These are phyloP conservation scores for Arthroderma uncinatum DNA, from an alignment of 2,329 filamentous ascomycete species.

Conservation along the genomic window DNA sequence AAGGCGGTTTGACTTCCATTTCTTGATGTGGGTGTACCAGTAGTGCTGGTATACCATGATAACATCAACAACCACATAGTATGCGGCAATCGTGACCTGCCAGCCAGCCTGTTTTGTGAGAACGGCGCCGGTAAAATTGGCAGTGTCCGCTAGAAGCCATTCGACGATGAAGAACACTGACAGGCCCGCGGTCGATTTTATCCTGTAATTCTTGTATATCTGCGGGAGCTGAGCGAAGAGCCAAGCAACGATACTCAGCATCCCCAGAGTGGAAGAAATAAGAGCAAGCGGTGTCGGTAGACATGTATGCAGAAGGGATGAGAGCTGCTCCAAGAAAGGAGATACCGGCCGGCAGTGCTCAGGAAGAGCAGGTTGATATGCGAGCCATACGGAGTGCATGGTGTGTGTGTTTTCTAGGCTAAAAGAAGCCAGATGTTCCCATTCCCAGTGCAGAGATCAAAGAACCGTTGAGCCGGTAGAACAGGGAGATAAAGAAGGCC, in stretches of 20 bases:
- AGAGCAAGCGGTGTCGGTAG: conserved; percentile 53
- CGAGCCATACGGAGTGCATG: conserved; percentile 25
- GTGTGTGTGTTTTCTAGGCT: conserved; percentile 1
- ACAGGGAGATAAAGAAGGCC: too few species aligned
- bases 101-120: conserved; percentile 55
- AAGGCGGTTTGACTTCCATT: conserved; percentile 33
- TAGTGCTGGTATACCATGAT: conserved; percentile 52
- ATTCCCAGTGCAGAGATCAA: not conserved
- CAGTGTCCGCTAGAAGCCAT: conserved; percentile 54
- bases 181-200: conserved; percentile 53
- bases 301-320: conserved; percentile 50
- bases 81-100: conserved; percentile 54
- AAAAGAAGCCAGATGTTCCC: not conserved
- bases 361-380: conserved; percentile 35
- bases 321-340: conserved; percentile 46
- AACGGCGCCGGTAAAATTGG: conserved; percentile 52
- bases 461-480: too few species aligned
- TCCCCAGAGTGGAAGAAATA: conserved; percentile 49
- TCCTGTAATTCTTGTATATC: conserved; percentile 55
- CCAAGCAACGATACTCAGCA: conserved; percentile 55
- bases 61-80: conserved; percentile 56
- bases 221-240: conserved; percentile 59
- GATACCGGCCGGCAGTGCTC: conserved; percentile 50
- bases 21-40: conserved; percentile 51
- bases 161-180: conserved; percentile 55